Base-by-base conservation (phyloP, 2,329 filamentous ascomycete species). In the Ascochyta pisi region DNA sequence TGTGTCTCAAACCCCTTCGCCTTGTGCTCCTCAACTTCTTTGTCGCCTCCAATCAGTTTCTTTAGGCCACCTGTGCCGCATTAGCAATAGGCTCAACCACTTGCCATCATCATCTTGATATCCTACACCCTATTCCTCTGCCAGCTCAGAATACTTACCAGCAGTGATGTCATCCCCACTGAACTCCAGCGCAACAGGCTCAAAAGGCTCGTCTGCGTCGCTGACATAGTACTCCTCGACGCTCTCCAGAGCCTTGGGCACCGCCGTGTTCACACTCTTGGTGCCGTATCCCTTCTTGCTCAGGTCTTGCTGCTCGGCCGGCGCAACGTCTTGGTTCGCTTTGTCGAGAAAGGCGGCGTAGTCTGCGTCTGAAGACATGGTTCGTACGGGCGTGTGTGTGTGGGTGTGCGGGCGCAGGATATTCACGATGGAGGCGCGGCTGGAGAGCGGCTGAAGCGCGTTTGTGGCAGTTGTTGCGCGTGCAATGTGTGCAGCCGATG, bases 311-410 rank as follows among this genome's bases (percentile, higher is more conserved):
- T 70, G 60, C 41, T 68, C 67, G 13, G 62, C 68, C 2, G 57
- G 50, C 27, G 54, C 66, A 6, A 76, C 77, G 71, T 92, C 88
- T 68, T 87, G 81, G 78, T 96, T 96, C 50, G 92, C 91, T 80
- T 95, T 95, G 73, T 95, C 84, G 54, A 97, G 82, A 73, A 97
- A 96, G 57, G 89, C 82, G 77, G 87, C 85, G 81, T 96, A 97
- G 60, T 90, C 89, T 58, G 90, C 86, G 81, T 96, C 92, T 50
- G 87, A 88, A 7, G 87, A 85, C 89, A 91, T 91, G 15, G 53
- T 80, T 53, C 48, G 49, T 31, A 33, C 45, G 6, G 37, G 27
- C 23, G 22, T 44, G 24, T 42, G 22, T 16, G 53, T 48, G 43
- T 47, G 47, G 38, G 33, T 19, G 31, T 22, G 38, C 24, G 34